A percentile compares a stretch with the other conserved stretches of the same genome.
phyloP scores from a whole-genome alignment of 352 stramenopile species.

The Pythium plurisporium region DNA sequence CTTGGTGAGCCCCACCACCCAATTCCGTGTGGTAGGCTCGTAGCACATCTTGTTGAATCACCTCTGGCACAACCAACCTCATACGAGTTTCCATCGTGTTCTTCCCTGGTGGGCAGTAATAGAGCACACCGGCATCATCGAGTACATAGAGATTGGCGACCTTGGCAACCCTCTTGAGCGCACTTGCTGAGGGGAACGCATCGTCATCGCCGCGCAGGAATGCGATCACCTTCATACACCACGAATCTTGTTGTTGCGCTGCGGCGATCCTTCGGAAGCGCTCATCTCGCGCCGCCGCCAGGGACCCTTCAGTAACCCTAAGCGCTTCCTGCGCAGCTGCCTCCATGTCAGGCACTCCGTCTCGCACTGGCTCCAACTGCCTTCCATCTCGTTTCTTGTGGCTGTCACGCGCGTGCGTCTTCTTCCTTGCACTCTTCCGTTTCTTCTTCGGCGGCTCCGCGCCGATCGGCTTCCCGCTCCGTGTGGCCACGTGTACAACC shows the following conservation, averaged over 20 bases:
- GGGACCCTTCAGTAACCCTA: not conserved
- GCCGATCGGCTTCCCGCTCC: not conserved
- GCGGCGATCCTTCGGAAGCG: slow-evolving; percentile 1
- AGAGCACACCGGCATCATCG: not conserved
- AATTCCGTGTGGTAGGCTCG: slow-evolving; percentile 3
- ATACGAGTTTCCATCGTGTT: too few species aligned
- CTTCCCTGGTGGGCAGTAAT: not conserved
- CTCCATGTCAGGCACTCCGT: not conserved
- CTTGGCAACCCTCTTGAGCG: not conserved
- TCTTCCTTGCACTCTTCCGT: too few species aligned
- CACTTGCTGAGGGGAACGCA: not conserved
- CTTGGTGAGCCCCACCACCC: slow-evolving; percentile 1
- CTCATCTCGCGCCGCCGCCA: not conserved
- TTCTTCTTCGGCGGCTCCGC: not conserved
- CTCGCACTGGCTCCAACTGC: not conserved
- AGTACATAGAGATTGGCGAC: not conserved
- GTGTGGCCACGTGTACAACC: not conserved
- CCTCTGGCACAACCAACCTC: not conserved
- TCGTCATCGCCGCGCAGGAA: not conserved
- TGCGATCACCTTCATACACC: not conserved
- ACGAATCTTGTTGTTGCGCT: not conserved
- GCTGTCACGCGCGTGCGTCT: not conserved
- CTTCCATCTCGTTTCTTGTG: not conserved
- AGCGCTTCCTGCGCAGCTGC: not conserved
- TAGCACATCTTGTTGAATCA: slow-evolving; percentile 3